Percentiles rank a stretch among this genome's conserved stretches.
Evolutionary conservation across 805 yeast genomes (phyloP).

Genomic region (Starmera quercuum): DNA sequence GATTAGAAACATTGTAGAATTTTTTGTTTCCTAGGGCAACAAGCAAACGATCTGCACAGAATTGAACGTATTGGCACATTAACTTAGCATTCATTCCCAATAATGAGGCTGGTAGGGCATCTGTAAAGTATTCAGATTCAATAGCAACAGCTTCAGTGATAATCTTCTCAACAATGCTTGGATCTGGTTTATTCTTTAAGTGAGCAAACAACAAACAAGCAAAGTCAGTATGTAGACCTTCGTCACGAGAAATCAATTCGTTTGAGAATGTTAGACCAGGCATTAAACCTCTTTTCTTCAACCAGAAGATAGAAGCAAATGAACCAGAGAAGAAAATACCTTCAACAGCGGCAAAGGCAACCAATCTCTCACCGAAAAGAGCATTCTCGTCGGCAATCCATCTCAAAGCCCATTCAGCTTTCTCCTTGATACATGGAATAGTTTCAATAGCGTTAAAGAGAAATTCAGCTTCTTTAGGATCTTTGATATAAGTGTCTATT

Average conservation of each 20-base stretch:
- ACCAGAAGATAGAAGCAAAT: slow-evolving; percentile 97
- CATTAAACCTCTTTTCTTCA: slow-evolving; percentile 98
- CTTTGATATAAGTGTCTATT: slow-evolving; percentile 93
- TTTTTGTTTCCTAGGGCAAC: slow-evolving; percentile 88
- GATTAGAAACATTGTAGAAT: slow-evolving; percentile 80
- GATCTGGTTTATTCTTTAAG: slow-evolving; percentile 81
- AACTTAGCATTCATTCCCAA: slow-evolving; percentile 91
- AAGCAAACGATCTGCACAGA: slow-evolving; percentile 92
- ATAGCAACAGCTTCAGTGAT: slow-evolving; percentile 93
- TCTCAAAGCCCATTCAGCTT: slow-evolving; percentile 98
- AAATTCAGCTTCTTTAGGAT: slow-evolving; percentile 85
- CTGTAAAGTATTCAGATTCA: slow-evolving; percentile 91
- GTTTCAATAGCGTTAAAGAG: slow-evolving; percentile 93
- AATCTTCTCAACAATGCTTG: slow-evolving; percentile 71
- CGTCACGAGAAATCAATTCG: slow-evolving; percentile 96
- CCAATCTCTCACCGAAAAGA: slow-evolving; percentile 88
- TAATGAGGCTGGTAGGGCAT: slow-evolving; percentile 87
- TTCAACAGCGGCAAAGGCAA: slow-evolving; percentile 98
- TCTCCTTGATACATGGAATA: slow-evolving; percentile 92
- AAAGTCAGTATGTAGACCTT: slow-evolving; percentile 97
- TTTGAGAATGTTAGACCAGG: slow-evolving; percentile 98
- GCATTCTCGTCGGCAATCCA: slow-evolving; percentile 91
- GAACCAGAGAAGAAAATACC: slow-evolving; percentile 99
- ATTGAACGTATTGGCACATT: slow-evolving; percentile 98
- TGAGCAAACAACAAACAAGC: slow-evolving; percentile 94